Base-by-base conservation (phyloP, 768 basidiomycete species). In the Mycena polygramma region DNA sequence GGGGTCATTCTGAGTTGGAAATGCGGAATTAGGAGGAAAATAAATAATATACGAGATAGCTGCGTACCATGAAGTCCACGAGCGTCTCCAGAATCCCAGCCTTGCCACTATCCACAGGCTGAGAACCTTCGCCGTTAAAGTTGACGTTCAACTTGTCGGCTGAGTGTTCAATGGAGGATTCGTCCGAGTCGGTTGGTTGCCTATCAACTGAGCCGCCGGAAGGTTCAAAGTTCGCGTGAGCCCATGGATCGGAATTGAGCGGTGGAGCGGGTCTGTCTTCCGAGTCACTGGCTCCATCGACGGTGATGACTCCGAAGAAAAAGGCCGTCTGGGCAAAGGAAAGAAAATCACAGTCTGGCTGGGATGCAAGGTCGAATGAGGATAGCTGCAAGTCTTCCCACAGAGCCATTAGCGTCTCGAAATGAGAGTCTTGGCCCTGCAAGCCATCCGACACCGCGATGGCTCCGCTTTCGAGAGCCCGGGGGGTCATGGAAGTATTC, bases 221-320 rank as follows among this genome's bases (percentile, higher is more conserved):
- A 39, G 7, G 39, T 39, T 13, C 39, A 39, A 13, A 13, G 39
- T 39, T n/a, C n/a, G n/a, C n/a, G 39, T 39, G 13, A 39, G n/a
- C n/a, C n/a, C n/a, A 39, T 26, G 51, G 6, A 15, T 52, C 51
- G 51, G 51, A 2, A 7, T 64, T 15, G 54, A 26, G 19, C 26
- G 41, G 11, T 15, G 20, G 4, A 30, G 52, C 8, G 14, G 13
- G 15, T 35, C 35, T 13, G 15, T 4, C 7, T 51, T 30, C 24
- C 7, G 7, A 10, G 57, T 20, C n/a, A 7, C 0, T 11, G 24
- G 22, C 35, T 39, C 22, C 22, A 46, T 49, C 63, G 7, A 30
- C 63, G 67, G 77, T 74, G 51, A 89, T 81, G n/a, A 85, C 80
- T 13, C 80, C 85, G 74, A 87, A 85, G 75, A 78, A 85, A 58